phyloP scores from a whole-genome alignment of 2,329 filamentous ascomycete genomes.

The Claviceps citrina region DNA sequence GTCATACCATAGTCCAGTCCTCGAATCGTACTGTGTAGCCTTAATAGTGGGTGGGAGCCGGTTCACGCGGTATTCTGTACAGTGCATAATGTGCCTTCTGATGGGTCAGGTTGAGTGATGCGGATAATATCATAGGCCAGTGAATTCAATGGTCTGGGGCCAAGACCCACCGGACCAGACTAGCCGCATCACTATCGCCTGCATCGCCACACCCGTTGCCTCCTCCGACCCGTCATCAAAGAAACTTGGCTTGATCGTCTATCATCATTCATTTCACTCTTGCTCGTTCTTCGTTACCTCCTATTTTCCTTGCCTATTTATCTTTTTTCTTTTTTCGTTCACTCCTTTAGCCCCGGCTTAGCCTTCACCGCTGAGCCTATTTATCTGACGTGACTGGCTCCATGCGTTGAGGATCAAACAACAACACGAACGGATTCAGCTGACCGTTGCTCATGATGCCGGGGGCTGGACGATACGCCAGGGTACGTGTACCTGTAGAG shows the following conservation, averaged over 20 bases:
- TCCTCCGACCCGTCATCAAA: too few relatives aligned
- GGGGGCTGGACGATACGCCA: conserved; percentile 33
- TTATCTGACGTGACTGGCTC: not conserved
- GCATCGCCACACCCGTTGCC: not conserved
- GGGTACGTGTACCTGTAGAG: conserved; percentile 27
- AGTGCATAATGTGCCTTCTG: not conserved
- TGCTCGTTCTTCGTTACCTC: not conserved
- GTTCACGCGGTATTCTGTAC: too few relatives aligned
- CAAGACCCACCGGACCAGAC: not conserved
- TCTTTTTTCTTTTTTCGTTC: not conserved
- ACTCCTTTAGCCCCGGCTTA: not conserved
- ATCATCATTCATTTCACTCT: not conserved
- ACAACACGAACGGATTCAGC: too few relatives aligned
- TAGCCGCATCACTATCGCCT: not conserved
- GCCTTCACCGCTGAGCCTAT: not conserved
- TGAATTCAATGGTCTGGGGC: too few relatives aligned
- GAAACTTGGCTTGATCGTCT: not conserved
- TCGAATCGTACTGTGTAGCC: too few relatives aligned
- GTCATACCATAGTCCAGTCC: too few relatives aligned
- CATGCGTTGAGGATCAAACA: not conserved
- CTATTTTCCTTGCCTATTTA: not conserved
- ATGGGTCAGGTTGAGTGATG: too few relatives aligned
- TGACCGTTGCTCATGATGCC: conserved; percentile 27
- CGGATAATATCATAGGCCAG: too few relatives aligned
- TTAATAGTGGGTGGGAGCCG: too few relatives aligned